These are phyloP conservation scores for Ilyonectria robusta DNA, from an alignment of 2,329 filamentous ascomycete genomes.

Conservation along the genomic window DNA sequence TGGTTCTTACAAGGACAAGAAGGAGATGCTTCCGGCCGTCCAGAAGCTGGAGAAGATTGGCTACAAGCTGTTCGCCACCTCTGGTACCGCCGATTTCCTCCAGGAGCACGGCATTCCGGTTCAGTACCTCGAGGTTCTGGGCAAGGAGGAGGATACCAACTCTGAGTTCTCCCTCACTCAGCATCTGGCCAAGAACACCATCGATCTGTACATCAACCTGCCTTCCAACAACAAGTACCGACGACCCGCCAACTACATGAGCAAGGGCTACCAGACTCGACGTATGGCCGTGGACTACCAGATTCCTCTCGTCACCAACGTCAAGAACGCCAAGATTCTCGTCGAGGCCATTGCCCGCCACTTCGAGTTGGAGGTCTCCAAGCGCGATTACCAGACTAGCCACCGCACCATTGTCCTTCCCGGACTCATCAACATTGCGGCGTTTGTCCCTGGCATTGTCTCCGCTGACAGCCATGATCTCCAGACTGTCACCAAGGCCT, in stretches of 20 bases:
- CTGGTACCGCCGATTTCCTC: conserved; percentile 96
- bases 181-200: conserved; percentile 97
- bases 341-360: conserved; percentile 94
- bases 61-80: conserved; percentile 96
- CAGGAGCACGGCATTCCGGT: conserved; percentile 93
- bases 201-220: conserved; percentile 98
- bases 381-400: conserved; percentile 93
- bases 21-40: conserved; percentile 95
- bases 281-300: conserved; percentile 99
- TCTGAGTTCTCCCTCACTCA: conserved; percentile 97
- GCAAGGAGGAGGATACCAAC: conserved; percentile 86
- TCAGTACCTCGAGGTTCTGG: conserved; percentile 92
- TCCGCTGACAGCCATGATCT: conserved; percentile 76
- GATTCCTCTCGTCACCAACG: conserved; percentile 96
- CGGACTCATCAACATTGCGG: conserved; percentile 83
- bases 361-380: conserved; percentile 86
- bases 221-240: conserved; percentile 99
- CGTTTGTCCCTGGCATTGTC: conserved; percentile 82
- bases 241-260: conserved; percentile 98
- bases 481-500: conserved; percentile 78
- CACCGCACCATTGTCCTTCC: conserved; percentile 81
- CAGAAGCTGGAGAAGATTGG: conserved; percentile 90
- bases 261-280: conserved; percentile 95
- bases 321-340: conserved; percentile 98
- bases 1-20: conserved; percentile 97